Conservation (phyloP, 495 filamentous ascomycete species). For the Chaetomium tenue region DNA sequence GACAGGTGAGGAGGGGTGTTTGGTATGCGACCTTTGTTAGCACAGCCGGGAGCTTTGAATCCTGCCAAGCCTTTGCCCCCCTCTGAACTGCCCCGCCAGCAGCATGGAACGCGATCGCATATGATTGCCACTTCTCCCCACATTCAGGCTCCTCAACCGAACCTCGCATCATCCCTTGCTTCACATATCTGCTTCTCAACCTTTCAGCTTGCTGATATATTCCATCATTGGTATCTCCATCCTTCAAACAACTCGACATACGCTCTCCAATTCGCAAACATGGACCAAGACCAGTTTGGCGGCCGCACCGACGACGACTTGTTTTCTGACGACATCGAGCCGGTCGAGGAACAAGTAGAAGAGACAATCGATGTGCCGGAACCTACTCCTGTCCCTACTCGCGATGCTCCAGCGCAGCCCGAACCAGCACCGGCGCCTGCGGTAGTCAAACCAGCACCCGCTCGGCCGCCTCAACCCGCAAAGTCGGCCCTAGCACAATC, state of each 20-base stretch:
- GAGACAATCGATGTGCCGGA: slow-evolving; percentile 7
- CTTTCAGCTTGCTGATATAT: neutral
- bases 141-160: neutral
- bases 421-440: neutral
- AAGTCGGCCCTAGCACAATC: slow-evolving; percentile 41
- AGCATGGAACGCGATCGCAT: no score
- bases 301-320: slow-evolving; percentile 53
- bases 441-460: neutral
- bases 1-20: no score
- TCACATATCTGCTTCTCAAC: no score
- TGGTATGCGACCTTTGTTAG: no score
- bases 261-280: neutral
- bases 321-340: slow-evolving; percentile 53
- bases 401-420: neutral
- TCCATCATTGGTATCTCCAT: neutral
- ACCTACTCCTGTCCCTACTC: neutral
- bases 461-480: slow-evolving; percentile 7
- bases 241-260: neutral
- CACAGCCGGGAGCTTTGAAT: no score
- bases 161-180: neutral
- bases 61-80: no score
- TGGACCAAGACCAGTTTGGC: slow-evolving; percentile 46
- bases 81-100: no score
- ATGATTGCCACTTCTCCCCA: neutral
- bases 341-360: slow-evolving; percentile 33